Evolutionary conservation across 495 filamentous ascomycete genomes (phyloP), one percentile per base, ranked within the genome.

Genomic region (Bacidia rubella): DNA sequence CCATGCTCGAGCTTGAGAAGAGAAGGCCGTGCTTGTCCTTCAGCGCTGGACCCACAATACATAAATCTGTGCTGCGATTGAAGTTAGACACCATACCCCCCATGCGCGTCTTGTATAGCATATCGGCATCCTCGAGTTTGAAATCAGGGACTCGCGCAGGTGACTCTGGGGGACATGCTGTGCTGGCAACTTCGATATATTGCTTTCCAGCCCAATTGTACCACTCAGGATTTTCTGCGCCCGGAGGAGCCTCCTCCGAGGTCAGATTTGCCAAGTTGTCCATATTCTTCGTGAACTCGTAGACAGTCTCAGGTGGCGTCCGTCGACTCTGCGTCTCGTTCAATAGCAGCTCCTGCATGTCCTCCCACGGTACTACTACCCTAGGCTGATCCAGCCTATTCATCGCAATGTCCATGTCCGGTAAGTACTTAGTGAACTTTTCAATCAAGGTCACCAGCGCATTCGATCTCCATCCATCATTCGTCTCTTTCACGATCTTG

Each of bases 321-420:
- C 54, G 62, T 20, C 76, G 68, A 1, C 67, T 73, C 40, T 70
- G 62, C 46, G 69, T 67, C 42, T 82, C 82, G 25, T 69, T 65
- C 26, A 66, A 65, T 62, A 86, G 71, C 26, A 75, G 70, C 4
- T 59, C 66, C 50, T 79, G 72, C 44, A 86, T 76, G 10, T 76
- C 71, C 51, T 86, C 82, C 75, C 78, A 85, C 17, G 78, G 74
- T 1, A 78, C 76, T 5, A 85, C 73, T 2, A 86, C 63, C 42
- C 82, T 67, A 23, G 83, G 83, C 59, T 86, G 80, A 57, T 86
- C 83, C 69, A 82, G 75, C 1, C 72, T 68, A 58, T 86, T 86
- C 59, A 85, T 70, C 3, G 81, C 74, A 44, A 86, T 70, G 55
- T 84, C 80, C 77, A 87, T 79, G 62, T 87, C 80, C 17, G 83